A percentile compares a stretch with the other conserved stretches of the same genome.
phyloP scores from a whole-genome alignment of 257 asterid genomes.

The Solanum megistacrolobum region DNA sequence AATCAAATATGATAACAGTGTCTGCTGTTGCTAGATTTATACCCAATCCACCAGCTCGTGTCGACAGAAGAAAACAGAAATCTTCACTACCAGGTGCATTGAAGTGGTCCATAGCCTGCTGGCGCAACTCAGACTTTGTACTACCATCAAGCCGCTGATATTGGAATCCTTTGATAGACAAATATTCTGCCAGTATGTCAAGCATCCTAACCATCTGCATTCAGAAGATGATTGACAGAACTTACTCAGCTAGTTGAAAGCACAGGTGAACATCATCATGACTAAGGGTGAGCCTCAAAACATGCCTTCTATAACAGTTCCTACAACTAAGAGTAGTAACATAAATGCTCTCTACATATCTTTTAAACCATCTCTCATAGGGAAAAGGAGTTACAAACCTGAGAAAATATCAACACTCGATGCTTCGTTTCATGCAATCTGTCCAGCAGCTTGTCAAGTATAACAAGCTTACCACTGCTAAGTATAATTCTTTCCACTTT shows the following conservation, averaged over 20 bases:
- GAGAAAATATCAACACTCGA: slow-evolving; percentile 96
- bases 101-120: slow-evolving; percentile 99
- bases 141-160: slow-evolving; percentile 99
- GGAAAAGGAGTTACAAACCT: slow-evolving; percentile 38
- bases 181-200: slow-evolving; percentile 93
- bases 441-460: slow-evolving; percentile 80
- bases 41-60: slow-evolving; percentile 99
- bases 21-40: slow-evolving; percentile 99
- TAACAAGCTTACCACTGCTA: slow-evolving; percentile 95
- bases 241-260: not conserved
- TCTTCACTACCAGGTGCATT: slow-evolving; percentile 98
- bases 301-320: not conserved
- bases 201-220: slow-evolving; percentile 97
- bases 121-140: slow-evolving; percentile 94
- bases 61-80: slow-evolving; percentile 97
- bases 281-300: not conserved
- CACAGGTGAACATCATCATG: not conserved
- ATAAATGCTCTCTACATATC: not conserved
- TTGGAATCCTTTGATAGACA: slow-evolving; percentile 84
- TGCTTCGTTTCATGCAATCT: slow-evolving; percentile 89
- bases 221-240: slow-evolving; percentile 1
- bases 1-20: slow-evolving; percentile 97
- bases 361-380: not conserved
- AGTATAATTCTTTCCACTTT: slow-evolving; percentile 83
- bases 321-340: not conserved